Conservation (phyloP, 441 rosid genomes). For the Erodium texanum region DNA sequence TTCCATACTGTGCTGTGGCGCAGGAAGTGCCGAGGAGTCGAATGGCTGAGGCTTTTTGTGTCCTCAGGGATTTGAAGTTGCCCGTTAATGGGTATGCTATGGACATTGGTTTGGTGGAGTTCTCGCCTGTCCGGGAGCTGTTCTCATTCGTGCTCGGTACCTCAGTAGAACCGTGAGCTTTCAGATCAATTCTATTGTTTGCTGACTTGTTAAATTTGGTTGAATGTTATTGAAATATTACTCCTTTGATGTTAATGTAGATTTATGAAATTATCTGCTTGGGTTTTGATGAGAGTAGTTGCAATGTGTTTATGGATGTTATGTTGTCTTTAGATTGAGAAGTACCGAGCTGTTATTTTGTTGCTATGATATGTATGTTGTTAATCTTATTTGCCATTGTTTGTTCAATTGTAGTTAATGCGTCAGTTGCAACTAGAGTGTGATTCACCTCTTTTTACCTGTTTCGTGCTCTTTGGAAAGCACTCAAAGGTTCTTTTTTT, state of each 20-base stretch:
- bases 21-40: conserved; percentile 68
- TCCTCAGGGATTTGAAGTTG: conserved; percentile 77
- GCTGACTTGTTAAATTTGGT: conserved; percentile 10
- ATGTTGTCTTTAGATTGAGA: background rate
- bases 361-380: background rate
- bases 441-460: background rate
- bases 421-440: background rate
- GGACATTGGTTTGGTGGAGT: conserved; percentile 86
- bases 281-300: conserved; percentile 5
- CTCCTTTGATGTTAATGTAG: conserved; percentile 18
- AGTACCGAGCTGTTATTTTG: background rate
- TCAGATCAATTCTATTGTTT: conserved; percentile 6
- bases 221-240: conserved; percentile 14
- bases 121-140: conserved; percentile 73
- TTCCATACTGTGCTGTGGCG: conserved; percentile 79
- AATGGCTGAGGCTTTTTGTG: conserved; percentile 68
- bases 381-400: background rate
- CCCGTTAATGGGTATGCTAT: conserved; percentile 76
- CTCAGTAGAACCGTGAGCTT: conserved; percentile 44
- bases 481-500: too few relatives aligned
- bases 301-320: conserved; percentile 4
- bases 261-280: conserved; percentile 16
- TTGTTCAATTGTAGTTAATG: background rate
- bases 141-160: conserved; percentile 75
- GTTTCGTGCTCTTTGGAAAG: background rate